A percentile compares a stretch with the other conserved stretches of the same genome.
phyloP scores from a whole-genome alignment of 192 early-diverging fungal species.

The Mortierella antarctica region DNA sequence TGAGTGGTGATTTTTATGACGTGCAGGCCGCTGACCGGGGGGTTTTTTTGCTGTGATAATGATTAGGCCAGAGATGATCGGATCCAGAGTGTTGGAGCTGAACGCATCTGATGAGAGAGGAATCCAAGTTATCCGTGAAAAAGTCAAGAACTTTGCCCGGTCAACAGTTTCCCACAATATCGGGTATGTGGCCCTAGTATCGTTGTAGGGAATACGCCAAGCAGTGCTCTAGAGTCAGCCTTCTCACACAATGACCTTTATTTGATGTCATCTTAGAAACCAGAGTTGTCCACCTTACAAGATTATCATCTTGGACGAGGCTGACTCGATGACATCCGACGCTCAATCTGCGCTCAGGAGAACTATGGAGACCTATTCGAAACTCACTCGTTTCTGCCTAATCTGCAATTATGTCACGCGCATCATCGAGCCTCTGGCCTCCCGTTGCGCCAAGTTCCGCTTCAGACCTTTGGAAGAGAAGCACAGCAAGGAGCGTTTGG shows the following conservation, averaged over 20 bases:
- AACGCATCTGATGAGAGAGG: slow-evolving; percentile 99
- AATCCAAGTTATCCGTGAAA: slow-evolving; percentile 92
- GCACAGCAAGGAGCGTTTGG: slow-evolving; percentile 69
- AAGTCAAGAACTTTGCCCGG: slow-evolving; percentile 94
- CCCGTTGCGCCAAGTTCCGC: slow-evolving; percentile 95
- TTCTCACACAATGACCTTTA: slow-evolving; percentile 6
- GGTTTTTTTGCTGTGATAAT: slow-evolving; percentile 10
- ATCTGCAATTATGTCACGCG: slow-evolving; percentile 91
- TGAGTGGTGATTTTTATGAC: not conserved
- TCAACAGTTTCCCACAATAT: slow-evolving; percentile 64
- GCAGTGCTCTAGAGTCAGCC: not conserved
- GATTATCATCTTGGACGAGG: slow-evolving; percentile 96
- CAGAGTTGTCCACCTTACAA: slow-evolving; percentile 87
- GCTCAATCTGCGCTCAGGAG: slow-evolving; percentile 93
- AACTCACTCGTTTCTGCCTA: slow-evolving; percentile 92
- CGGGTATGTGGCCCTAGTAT: slow-evolving; percentile 37
- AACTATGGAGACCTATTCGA: slow-evolving; percentile 95
- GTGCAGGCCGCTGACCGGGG: not conserved
- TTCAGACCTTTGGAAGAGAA: slow-evolving; percentile 84
- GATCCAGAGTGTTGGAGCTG: slow-evolving; percentile 87
- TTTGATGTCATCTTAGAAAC: slow-evolving; percentile 24
- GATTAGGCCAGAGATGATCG: slow-evolving; percentile 80
- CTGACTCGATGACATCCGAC: slow-evolving; percentile 95
- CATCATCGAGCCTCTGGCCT: slow-evolving; percentile 95
- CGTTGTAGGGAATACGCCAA: not conserved